Evolutionary conservation across 345 rosid species (phyloP), one percentile per base, ranked within the genome.

Genomic region (Euphorbia peplus): DNA sequence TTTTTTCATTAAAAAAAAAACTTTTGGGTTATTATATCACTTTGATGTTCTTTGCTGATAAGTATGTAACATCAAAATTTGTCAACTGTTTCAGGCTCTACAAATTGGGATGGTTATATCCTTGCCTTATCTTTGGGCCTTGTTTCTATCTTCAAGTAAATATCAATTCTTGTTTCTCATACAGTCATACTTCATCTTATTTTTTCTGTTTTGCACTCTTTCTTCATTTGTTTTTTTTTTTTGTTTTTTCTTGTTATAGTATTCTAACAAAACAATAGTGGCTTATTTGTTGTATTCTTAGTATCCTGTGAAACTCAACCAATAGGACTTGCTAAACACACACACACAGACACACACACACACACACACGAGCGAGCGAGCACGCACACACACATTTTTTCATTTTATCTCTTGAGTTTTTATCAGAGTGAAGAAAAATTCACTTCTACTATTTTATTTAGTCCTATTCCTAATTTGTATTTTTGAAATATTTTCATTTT

Each of bases 51-150:
- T 30, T 19, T 28, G 51, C 37, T 53, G 25, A 54, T 25, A 18
- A 66, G 29, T 28, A 48, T 61, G 30, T 61, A 18, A 4, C 72
- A 39, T 54, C 29, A 29, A 72, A 44, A 51, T 56, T 57, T 18
- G 41, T 51, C 48, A 16, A 15, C 25, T 66, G 66, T 71, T 61
- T 60, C 85, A 93, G 97, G 89, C 83, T 87, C 95, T 55, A 79
- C 74, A 75, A 64, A 73, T 73, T 76, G 78, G 66, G 66, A 81
- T 76, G 97, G 97, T 64, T 87, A 78, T 73, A 50, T 83, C 56
- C 84, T 93, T 54, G 98, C 97, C 60, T 58, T 86, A 69, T 80
- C 86, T 35, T 80, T 93, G 72, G 93, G 97, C 78, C 79, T 87
- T 61, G 73, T 79, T 69, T 88, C 98, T 61, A 70, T 87, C 54